A percentile compares a stretch with the other conserved stretches of the same genome.
phyloP scores from a whole-genome alignment of 2,329 filamentous ascomycete genomes.

The Curvularia eragrostidis region DNA sequence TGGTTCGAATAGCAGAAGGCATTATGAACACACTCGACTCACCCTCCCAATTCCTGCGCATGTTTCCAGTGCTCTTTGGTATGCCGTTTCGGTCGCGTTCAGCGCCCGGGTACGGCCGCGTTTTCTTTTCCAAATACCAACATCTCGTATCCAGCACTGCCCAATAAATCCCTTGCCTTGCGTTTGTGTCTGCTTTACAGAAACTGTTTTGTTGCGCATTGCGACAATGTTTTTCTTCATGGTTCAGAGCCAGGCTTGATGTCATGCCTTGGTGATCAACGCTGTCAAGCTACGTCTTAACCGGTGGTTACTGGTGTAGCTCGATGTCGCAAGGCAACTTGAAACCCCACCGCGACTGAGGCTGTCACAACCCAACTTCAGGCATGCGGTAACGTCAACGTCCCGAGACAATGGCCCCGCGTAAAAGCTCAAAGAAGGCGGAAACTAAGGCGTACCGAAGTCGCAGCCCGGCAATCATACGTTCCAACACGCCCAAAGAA shows the following conservation, averaged over 20 bases:
- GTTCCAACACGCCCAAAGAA: conserved; percentile 37
- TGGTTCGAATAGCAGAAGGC: conserved; percentile 23
- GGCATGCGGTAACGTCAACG: conserved; percentile 24
- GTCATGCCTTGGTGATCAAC: conserved; percentile 34
- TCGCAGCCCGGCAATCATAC: conserved; percentile 46
- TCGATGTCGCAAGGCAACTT: conserved; percentile 36
- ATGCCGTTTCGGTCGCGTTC: conserved; percentile 36
- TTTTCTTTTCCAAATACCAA: conserved; percentile 40
- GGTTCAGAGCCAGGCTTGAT: conserved; percentile 15
- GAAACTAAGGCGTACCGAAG: conserved; percentile 38
- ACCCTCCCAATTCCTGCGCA: conserved; percentile 31
- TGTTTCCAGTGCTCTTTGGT: conserved; percentile 29
- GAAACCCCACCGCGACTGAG: conserved; percentile 45
- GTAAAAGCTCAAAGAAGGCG: conserved; percentile 26
- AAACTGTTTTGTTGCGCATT: conserved; percentile 24
- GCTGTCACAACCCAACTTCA: conserved; percentile 37
- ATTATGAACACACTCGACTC: conserved; percentile 42
- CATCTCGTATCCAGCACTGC: conserved; percentile 20
- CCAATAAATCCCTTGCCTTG: conserved; percentile 33
- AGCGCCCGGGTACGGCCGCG: conserved; percentile 29
- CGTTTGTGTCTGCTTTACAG: conserved; percentile 34
- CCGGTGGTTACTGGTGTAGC: conserved; percentile 37
- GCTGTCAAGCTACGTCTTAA: conserved; percentile 18
- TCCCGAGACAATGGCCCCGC: conserved; percentile 20
- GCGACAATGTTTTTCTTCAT: conserved; percentile 11